phyloP scores from a whole-genome alignment of 225 moss, liverwort and hornwort genomes.

The Thuidium tamariscinum region DNA sequence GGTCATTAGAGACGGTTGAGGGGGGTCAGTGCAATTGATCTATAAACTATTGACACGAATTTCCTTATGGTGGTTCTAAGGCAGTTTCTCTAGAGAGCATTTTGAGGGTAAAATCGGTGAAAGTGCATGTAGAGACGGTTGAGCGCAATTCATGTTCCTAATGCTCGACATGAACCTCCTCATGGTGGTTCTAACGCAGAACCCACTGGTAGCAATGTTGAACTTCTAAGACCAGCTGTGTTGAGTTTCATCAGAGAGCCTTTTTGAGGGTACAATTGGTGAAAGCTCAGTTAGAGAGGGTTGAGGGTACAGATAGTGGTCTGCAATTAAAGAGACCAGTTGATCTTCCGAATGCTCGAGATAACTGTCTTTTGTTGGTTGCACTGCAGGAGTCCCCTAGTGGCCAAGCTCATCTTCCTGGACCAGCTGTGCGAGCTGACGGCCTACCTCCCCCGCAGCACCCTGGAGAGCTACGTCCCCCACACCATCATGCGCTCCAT shows the following conservation, averaged over 20 bases:
- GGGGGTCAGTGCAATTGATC: background rate
- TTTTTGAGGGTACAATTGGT: background rate
- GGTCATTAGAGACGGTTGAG: background rate
- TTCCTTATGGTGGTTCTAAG: background rate
- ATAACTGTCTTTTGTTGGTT: background rate
- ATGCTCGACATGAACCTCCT: background rate
- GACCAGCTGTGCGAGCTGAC: conserved; percentile 96
- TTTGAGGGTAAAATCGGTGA: background rate
- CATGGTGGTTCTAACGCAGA: conserved; percentile 6
- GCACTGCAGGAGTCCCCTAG: conserved; percentile 57
- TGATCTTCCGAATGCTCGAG: background rate
- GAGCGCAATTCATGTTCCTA: background rate
- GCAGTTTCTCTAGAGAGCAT: background rate
- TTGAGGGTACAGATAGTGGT: background rate
- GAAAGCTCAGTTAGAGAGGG: background rate
- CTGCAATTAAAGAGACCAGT: background rate
- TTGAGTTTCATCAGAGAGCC: background rate
- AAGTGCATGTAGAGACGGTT: background rate
- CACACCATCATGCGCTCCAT: conserved; percentile 95
- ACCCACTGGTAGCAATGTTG: conserved; percentile 34
- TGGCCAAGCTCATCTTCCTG: conserved; percentile 86
- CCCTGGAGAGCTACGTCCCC: conserved; percentile 75
- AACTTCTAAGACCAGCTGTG: conserved; percentile 80
- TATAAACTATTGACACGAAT: background rate
- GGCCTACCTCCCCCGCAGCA: conserved; percentile 68